Percentiles rank a stretch among this genome's conserved stretches.
Evolutionary conservation across 306 rosid species (phyloP).

Genomic region (Vigna unguiculata): DNA sequence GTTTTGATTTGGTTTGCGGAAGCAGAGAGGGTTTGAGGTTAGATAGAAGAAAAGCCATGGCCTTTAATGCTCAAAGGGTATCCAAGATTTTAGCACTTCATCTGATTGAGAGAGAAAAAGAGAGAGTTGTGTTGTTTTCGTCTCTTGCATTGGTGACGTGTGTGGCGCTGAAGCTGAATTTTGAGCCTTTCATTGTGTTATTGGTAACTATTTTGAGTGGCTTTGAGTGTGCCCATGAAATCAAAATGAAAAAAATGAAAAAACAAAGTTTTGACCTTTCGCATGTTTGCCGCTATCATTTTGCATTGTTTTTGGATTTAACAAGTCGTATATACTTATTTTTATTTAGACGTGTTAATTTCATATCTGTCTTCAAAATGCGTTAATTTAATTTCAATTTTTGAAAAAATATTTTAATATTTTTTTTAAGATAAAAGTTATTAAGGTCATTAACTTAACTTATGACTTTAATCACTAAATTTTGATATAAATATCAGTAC

Average conservation of each 20-base stretch:
- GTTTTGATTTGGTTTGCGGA: constrained; percentile 57
- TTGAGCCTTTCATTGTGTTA: constrained; percentile 39
- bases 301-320: background rate
- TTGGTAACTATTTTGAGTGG: constrained; percentile 59
- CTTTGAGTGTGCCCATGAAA: constrained; percentile 61
- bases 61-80: constrained; percentile 39
- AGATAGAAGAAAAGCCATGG: constrained; percentile 85
- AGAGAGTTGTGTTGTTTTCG: constrained; percentile 34
- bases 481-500: too few relatives aligned
- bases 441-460: too few relatives aligned
- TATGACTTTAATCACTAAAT: too few relatives aligned
- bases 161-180: constrained; percentile 32
- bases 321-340: too few relatives aligned
- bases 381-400: too few relatives aligned
- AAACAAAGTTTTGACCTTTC: background rate
- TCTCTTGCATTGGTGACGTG: constrained; percentile 19
- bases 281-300: constrained; percentile 30
- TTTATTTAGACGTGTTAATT: too few relatives aligned
- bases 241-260: constrained; percentile 29
- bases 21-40: constrained; percentile 66
- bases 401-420: too few relatives aligned
- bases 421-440: too few relatives aligned
- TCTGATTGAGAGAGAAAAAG: constrained; percentile 24
- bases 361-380: too few relatives aligned
- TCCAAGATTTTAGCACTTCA: constrained; percentile 44